Conservation (phyloP, 345 rosid species). For the Rhodomyrtus tomentosa region DNA sequence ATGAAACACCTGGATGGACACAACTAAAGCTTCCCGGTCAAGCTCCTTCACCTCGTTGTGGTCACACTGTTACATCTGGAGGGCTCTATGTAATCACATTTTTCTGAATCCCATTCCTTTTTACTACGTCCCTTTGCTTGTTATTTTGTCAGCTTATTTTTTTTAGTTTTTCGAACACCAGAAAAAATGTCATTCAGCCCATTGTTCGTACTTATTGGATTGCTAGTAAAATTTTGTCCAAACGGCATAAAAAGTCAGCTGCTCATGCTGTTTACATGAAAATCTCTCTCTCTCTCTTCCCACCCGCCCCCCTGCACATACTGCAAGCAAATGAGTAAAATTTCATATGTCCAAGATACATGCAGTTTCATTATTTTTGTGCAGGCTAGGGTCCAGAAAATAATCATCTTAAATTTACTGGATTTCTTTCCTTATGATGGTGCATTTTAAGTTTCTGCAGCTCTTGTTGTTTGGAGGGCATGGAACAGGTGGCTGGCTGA, state of each 20-base stretch:
- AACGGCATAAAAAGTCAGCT: not conserved
- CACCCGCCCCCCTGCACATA: not conserved
- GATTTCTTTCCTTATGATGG: not conserved
- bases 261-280: not conserved
- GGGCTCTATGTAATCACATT: conserved; percentile 67
- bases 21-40: conserved; percentile 99
- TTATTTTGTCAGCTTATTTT: not conserved
- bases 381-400: not conserved
- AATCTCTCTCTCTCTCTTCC: not conserved
- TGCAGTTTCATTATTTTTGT: not conserved
- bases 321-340: not conserved
- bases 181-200: not conserved
- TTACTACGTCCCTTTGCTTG: not conserved
- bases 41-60: conserved; percentile 91
- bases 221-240: not conserved
- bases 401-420: not conserved
- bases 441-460: conserved; percentile 23
- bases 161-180: not conserved
- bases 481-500: conserved; percentile 98
- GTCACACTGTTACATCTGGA: conserved; percentile 85
- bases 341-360: not conserved
- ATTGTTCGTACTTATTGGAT: not conserved
- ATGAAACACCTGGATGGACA: conserved; percentile 96
- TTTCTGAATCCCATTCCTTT: conserved; percentile 5
- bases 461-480: conserved; percentile 96